Evolutionary conservation across 768 basidiomycete species (phyloP).

Genomic region (Panus rudis): DNA sequence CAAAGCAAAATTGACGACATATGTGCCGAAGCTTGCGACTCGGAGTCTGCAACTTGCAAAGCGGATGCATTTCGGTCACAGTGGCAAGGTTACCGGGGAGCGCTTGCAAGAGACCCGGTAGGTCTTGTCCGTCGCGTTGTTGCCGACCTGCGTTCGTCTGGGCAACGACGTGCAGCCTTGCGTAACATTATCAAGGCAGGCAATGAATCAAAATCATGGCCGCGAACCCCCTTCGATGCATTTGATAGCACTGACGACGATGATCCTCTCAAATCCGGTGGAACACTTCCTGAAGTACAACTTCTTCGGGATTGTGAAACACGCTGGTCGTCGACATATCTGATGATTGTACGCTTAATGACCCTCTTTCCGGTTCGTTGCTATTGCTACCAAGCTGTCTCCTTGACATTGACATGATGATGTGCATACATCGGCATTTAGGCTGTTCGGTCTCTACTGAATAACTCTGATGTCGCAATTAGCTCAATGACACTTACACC

Average conservation of each 20-base stretch:
- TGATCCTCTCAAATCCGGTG: neutral
- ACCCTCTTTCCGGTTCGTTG: neutral
- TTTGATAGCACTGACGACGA: neutral
- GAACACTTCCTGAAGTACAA: neutral
- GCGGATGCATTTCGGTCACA: neutral
- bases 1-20: neutral
- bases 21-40: neutral
- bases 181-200: slow-evolving; percentile 8
- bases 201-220: neutral
- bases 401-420: neutral
- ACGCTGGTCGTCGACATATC: slow-evolving; percentile 19
- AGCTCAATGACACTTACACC: neutral
- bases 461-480: neutral
- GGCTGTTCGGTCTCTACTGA: neutral
- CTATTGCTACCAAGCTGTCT: no score
- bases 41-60: neutral
- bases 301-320: slow-evolving; percentile 16
- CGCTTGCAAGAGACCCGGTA: slow-evolving; percentile 15
- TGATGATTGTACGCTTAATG: slow-evolving; percentile 15
- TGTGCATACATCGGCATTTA: neutral
- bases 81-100: no score
- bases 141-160: slow-evolving; percentile 13
- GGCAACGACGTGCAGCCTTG: slow-evolving; percentile 13
- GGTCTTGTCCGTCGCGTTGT: slow-evolving; percentile 3
- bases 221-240: neutral